Percentiles rank a stretch among this genome's conserved stretches.
These are phyloP conservation scores for Pseudogymnoascus destructans DNA, from an alignment of 2,329 filamentous ascomycete species.

Conservation along the genomic window DNA sequence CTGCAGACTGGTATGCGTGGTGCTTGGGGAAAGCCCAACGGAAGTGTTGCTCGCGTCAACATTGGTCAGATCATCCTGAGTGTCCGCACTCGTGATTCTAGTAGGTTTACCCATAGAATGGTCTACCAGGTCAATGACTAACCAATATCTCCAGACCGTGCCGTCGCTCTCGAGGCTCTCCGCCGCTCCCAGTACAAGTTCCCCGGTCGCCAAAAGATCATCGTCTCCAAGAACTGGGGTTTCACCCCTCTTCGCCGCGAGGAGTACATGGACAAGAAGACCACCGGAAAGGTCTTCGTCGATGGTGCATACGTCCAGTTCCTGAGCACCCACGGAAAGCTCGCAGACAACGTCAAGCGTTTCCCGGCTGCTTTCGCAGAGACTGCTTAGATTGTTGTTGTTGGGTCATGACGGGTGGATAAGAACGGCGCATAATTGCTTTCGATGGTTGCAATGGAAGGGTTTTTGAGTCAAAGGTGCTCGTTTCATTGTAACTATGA, in stretches of 20 bases:
- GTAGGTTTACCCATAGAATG: conserved; percentile 5
- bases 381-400: conserved; percentile 4
- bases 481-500: conserved; percentile 10
- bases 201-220: conserved; percentile 99
- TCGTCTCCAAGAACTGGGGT: conserved; percentile 99
- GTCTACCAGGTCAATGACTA: background rate
- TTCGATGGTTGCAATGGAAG: conserved; percentile 5
- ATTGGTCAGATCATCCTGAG: conserved; percentile 98
- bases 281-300: conserved; percentile 79
- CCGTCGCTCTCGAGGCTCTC: conserved; percentile 86
- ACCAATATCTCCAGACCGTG: conserved; percentile 45
- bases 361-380: conserved; percentile 73
- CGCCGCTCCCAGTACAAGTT: conserved; percentile 99
- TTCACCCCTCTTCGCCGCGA: conserved; percentile 94
- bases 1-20: conserved; percentile 99
- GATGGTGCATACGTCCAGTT: conserved; percentile 98
- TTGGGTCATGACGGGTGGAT: conserved; percentile 5
- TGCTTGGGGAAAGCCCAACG: conserved; percentile 99
- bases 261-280: conserved; percentile 88
- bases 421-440: conserved; percentile 9
- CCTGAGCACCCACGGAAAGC: conserved; percentile 74
- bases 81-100: conserved; percentile 82
- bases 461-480: conserved; percentile 8
- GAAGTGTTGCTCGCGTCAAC: conserved; percentile 98
- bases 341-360: conserved; percentile 72